Conservation (phyloP, 1,139 yeast genomes). For the Candida anutae region DNA sequence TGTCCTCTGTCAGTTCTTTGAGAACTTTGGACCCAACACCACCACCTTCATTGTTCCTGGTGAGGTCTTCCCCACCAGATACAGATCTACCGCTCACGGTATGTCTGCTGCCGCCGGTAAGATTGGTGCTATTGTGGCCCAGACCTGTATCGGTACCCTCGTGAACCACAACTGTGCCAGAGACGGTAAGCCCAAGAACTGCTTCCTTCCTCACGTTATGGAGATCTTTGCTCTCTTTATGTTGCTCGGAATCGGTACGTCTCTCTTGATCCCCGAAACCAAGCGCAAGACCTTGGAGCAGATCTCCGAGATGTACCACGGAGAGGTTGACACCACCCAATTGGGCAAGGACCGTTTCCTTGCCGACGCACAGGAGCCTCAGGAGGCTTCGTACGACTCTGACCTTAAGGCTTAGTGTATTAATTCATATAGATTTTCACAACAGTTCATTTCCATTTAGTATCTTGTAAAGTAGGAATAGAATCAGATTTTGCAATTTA, state of each 20-base stretch:
- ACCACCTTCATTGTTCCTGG: slow-evolving; percentile 96
- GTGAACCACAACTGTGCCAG: slow-evolving; percentile 67
- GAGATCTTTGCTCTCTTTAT: slow-evolving; percentile 87
- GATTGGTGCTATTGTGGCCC: slow-evolving; percentile 94
- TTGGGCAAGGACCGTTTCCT: slow-evolving; percentile 11
- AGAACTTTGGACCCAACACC: slow-evolving; percentile 90
- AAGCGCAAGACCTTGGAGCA: slow-evolving; percentile 84
- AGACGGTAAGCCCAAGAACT: slow-evolving; percentile 37
- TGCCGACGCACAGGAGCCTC: slow-evolving; percentile 9
- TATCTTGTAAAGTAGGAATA: no score
- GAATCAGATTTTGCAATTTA: no score
- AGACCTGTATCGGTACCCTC: slow-evolving; percentile 81
- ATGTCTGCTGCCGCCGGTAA: slow-evolving; percentile 94
- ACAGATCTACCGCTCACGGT: slow-evolving; percentile 98
- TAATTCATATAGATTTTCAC: no score
- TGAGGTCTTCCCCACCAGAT: slow-evolving; percentile 93
- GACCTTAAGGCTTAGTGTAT: slow-evolving; percentile 7
- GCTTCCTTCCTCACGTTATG: slow-evolving; percentile 88
- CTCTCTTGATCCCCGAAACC: slow-evolving; percentile 78
- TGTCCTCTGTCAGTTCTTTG: slow-evolving; percentile 75
- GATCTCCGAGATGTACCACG: slow-evolving; percentile 70
- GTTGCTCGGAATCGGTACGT: slow-evolving; percentile 62
- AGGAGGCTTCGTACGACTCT: slow-evolving; percentile 12
- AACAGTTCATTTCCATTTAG: no score
- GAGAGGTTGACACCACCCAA: slow-evolving; percentile 51